Evolutionary conservation across 768 basidiomycete genomes (phyloP).

Genomic region (Hysterangium stoloniferum): DNA sequence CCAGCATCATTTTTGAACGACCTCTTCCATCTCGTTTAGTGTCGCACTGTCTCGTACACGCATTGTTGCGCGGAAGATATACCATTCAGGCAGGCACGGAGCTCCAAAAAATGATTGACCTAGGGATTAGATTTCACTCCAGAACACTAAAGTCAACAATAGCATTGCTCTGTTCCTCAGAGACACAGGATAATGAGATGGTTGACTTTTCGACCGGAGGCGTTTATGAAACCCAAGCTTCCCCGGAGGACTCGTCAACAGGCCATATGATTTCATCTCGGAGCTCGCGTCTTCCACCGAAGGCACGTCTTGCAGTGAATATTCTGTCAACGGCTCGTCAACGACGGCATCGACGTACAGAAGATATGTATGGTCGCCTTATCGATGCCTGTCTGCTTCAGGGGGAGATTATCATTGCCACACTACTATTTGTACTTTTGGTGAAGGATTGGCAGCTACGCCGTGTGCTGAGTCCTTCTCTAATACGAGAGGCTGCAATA

Average conservation of each 20-base stretch:
- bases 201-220: neutral
- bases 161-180: slow-evolving; percentile 14
- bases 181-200: neutral
- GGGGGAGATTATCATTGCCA: slow-evolving; percentile 72
- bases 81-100: slow-evolving; percentile 40
- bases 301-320: slow-evolving; percentile 42
- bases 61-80: slow-evolving; percentile 47
- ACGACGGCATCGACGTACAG: slow-evolving; percentile 46
- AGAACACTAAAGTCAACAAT: slow-evolving; percentile 44
- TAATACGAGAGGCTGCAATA: too few relatives aligned
- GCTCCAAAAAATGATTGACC: slow-evolving; percentile 43
- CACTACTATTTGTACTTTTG: slow-evolving; percentile 57
- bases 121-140: slow-evolving; percentile 42
- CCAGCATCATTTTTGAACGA: slow-evolving; percentile 35
- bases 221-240: neutral
- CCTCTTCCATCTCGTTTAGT: slow-evolving; percentile 51
- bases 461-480: slow-evolving; percentile 11
- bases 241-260: slow-evolving; percentile 1
- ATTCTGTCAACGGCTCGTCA: slow-evolving; percentile 48
- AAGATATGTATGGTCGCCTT: slow-evolving; percentile 53
- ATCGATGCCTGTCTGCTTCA: slow-evolving; percentile 63
- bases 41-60: slow-evolving; percentile 58
- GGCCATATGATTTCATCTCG: neutral
- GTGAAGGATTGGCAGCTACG: slow-evolving; percentile 55
- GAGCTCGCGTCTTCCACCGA: slow-evolving; percentile 14